A percentile compares a stretch with the other conserved stretches of the same genome.
Conservation (phyloP, 495 filamentous ascomycete species). For the Lichina pygmaea region DNA sequence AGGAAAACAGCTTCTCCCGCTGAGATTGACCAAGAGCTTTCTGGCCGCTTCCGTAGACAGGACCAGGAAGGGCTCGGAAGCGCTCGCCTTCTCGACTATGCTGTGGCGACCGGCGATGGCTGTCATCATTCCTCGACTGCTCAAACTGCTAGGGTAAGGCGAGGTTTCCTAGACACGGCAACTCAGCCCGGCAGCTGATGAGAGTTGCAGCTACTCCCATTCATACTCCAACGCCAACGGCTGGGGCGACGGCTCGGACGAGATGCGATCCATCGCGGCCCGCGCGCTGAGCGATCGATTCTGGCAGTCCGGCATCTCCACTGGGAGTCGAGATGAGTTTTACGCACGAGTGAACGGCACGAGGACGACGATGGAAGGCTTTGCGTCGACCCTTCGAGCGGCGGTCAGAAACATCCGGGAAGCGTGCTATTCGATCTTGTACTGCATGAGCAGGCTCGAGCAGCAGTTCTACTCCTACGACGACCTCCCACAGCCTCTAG, state of each 20-base stretch:
- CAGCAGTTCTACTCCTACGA: conserved; percentile 69
- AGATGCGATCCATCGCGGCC: conserved; percentile 51
- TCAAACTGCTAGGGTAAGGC: conserved; percentile 54
- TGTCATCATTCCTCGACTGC: conserved; percentile 56
- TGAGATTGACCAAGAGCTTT: conserved; percentile 72
- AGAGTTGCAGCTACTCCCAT: conserved; percentile 41
- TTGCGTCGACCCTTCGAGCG: conserved; percentile 76
- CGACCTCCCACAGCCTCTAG: conserved; percentile 61
- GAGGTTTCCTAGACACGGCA: neutral
- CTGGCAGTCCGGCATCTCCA: conserved; percentile 95
- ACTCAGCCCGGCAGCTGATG: neutral
- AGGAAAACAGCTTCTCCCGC: conserved; percentile 31
- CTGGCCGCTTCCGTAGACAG: conserved; percentile 76
- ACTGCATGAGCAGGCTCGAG: conserved; percentile 70
- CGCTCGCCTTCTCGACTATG: conserved; percentile 40
- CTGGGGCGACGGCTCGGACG: conserved; percentile 53
- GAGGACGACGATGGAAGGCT: conserved; percentile 69
- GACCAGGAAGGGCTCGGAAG: conserved; percentile 35
- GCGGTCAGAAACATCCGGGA: conserved; percentile 74
- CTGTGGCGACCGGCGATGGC: conserved; percentile 72
- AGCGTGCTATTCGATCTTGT: conserved; percentile 76
- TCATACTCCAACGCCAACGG: conserved; percentile 75
- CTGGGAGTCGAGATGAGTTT: conserved; percentile 83
- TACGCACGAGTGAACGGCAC: conserved; percentile 76
- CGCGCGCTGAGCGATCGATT: conserved; percentile 85